These are phyloP conservation scores for Austroboletus niveus DNA, from an alignment of 1,284 basidiomycete species.

Conservation along the genomic window DNA sequence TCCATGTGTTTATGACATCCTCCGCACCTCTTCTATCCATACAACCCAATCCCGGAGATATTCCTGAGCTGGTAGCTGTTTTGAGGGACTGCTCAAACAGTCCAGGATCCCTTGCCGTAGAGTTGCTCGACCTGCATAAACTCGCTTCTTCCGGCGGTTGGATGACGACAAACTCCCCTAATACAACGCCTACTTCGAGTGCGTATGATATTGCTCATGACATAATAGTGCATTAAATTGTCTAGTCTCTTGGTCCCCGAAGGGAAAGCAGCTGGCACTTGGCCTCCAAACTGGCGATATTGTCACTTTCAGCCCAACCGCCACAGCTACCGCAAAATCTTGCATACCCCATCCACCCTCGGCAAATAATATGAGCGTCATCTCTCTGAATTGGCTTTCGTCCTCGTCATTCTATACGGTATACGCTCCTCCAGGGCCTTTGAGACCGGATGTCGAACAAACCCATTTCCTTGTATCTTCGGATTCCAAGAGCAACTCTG, in stretches of 20 bases:
- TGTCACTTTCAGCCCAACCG: slow-evolving; percentile 62
- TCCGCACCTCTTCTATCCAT: slow-evolving; percentile 50
- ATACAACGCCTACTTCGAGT: slow-evolving; percentile 58
- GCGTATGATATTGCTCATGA: slow-evolving; percentile 26
- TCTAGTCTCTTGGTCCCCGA: slow-evolving; percentile 79
- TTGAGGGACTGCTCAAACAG: slow-evolving; percentile 45
- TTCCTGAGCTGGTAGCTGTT: slow-evolving; percentile 59
- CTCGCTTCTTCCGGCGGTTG: slow-evolving; percentile 62
- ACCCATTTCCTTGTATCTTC: slow-evolving; percentile 61
- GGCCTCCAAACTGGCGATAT: slow-evolving; percentile 73
- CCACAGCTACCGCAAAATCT: slow-evolving; percentile 54
- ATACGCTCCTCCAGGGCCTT: slow-evolving; percentile 51
- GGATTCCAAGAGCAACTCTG: slow-evolving; percentile 55
- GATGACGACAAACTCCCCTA: slow-evolving; percentile 46
- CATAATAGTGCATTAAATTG: slow-evolving; percentile 7
- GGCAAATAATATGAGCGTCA: slow-evolving; percentile 47
- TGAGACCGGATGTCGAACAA: slow-evolving; percentile 47
- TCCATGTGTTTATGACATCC: slow-evolving; percentile 47
- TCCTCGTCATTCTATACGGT: slow-evolving; percentile 70
- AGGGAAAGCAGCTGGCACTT: slow-evolving; percentile 82
- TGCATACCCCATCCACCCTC: slow-evolving; percentile 57
- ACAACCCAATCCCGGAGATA: slow-evolving; percentile 62
- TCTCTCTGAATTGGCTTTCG: slow-evolving; percentile 69
- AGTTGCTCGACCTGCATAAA: slow-evolving; percentile 54
- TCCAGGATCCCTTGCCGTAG: slow-evolving; percentile 41